Evolutionary conservation across 208 protist species (phyloP).

Genomic region (Trypanosomatidae sp.): DNA sequence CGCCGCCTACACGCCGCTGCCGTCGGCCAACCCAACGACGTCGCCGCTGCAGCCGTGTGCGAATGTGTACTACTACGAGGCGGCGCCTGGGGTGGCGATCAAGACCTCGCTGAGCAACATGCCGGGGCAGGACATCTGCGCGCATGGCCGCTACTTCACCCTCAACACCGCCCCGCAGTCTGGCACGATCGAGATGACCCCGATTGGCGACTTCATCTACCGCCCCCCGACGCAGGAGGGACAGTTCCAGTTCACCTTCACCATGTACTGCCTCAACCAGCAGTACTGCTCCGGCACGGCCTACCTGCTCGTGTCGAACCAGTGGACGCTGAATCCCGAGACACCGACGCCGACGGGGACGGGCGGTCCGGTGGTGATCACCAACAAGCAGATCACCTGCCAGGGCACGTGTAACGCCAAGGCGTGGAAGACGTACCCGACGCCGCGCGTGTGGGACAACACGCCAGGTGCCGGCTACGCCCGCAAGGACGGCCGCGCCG

Average conservation of each 20-base stretch:
- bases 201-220: conserved; percentile 77
- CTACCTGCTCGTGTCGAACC: conserved; percentile 60
- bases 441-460: conserved; percentile 84
- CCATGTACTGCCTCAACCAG: conserved; percentile 67
- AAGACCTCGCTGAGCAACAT: conserved; percentile 63
- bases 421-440: conserved; percentile 73
- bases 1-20: conserved; percentile 42
- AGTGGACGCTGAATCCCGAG: conserved; percentile 42
- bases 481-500: conserved; percentile 51
- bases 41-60: conserved; percentile 53
- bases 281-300: conserved; percentile 63
- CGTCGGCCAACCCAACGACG: conserved; percentile 11
- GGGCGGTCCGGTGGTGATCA: conserved; percentile 87
- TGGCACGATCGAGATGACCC: conserved; percentile 50
- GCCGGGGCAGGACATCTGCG: conserved; percentile 59
- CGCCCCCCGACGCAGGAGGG: conserved; percentile 35
- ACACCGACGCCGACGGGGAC: conserved; percentile 13
- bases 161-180: conserved; percentile 38
- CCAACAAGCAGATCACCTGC: conserved; percentile 71
- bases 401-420: conserved; percentile 64
- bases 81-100: too few relatives aligned
- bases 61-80: too few relatives aligned
- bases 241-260: conserved; percentile 60
- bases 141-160: conserved; percentile 60
- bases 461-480: conserved; percentile 43